A percentile compares a stretch with the other conserved stretches of the same genome.
Evolutionary conservation across 169 alveolate species (phyloP).

Genomic region (Cryptosporidium ubiquitum): DNA sequence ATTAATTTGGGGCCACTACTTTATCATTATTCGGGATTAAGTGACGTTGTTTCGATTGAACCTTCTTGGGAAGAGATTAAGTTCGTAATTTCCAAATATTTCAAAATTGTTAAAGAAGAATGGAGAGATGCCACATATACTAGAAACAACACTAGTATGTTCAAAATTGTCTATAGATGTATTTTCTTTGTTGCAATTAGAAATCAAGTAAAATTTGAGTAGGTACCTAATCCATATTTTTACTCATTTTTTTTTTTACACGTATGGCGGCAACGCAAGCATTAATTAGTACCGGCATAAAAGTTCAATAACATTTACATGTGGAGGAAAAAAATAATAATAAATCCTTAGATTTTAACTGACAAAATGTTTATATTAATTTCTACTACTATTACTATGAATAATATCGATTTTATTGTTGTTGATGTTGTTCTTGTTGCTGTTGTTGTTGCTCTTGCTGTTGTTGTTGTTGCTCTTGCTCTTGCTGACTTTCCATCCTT

Average conservation of each 20-base stretch:
- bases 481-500: conserved; percentile 16
- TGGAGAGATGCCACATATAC: conserved; percentile 90
- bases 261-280: conserved; percentile 7
- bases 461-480: background rate
- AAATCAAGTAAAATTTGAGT: conserved; percentile 64
- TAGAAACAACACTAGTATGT: conserved; percentile 87
- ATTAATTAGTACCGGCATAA: background rate
- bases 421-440: background rate
- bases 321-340: background rate
- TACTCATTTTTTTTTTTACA: background rate
- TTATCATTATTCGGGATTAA: conserved; percentile 94
- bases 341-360: background rate
- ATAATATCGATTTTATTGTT: background rate
- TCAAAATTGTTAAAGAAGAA: conserved; percentile 83
- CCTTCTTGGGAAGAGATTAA: conserved; percentile 93
- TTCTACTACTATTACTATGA: background rate
- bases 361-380: background rate
- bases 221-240: background rate
- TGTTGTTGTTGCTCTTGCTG: background rate
- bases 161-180: conserved; percentile 90
- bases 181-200: conserved; percentile 89
- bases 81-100: conserved; percentile 83
- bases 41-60: conserved; percentile 91
- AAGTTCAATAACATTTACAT: background rate
- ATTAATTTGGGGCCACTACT: conserved; percentile 97